Evolutionary conservation across 345 rosid genomes (phyloP), one percentile per base, ranked within the genome.

Genomic region (Lepidium sativum): DNA sequence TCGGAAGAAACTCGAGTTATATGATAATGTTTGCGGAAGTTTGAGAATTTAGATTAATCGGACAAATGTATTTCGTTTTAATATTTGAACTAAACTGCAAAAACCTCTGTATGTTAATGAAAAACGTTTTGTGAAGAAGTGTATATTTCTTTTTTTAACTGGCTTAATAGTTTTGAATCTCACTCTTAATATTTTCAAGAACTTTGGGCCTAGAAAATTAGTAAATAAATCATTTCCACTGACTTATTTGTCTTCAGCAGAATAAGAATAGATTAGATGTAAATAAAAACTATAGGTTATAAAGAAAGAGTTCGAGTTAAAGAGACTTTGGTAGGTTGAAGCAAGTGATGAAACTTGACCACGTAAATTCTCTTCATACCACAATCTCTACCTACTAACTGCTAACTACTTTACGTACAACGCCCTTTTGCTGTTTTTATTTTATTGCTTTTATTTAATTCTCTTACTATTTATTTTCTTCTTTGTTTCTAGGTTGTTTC

Each of bases 381-480:
- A 63, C 70, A 71, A 63, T 63, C 65, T 55, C 75, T 71, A 71
- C 75, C 70, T 63, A 71, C 65, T 48, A 63, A 63, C 75, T n/a
- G n/a, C 69, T 63, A 70, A 63, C 75, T 55, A 71, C 68, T 53
- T 69, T 17, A 61, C 63, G 33, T 11, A 23, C 72, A 60, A 21
- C 68, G 40, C 74, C 55, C 42, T 70, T 70, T 70, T 34, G 49
- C 68, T 70, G 68, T 70, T 21, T n/a, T 21, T n/a, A 21, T 21
- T 44, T 41, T 41, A n/a, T n/a, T 14, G n/a, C 6, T 53, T 29
- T 33, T 53, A 13, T 33, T 33, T 51, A 20, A 14, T 60, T 42
- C 51, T 42, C 16, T 20, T 32, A 25, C 21, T 44, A 14, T 54
- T 54, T 53, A 21, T 10, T 7, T 41, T 5, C 17, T 35, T 45